Evolutionary conservation across 805 yeast species (phyloP).

Genomic region (Candida glaebosa): DNA sequence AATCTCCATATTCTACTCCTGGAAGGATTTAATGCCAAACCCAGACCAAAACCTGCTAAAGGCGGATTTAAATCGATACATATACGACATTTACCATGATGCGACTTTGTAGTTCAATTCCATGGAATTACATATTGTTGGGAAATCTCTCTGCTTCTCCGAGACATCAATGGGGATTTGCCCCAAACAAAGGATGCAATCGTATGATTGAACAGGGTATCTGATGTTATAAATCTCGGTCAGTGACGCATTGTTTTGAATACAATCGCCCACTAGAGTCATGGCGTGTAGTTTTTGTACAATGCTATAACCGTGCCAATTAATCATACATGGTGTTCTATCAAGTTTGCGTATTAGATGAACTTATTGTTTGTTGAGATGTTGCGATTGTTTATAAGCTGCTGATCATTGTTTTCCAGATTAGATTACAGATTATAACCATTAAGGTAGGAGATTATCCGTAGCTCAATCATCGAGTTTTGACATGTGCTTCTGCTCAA

Average conservation of each 20-base stretch:
- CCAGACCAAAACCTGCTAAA: background rate
- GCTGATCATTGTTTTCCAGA: background rate
- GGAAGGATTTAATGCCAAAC: background rate
- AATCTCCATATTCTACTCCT: too few relatives aligned
- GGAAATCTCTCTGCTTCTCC: background rate
- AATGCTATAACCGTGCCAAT: too few relatives aligned
- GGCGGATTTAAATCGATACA: background rate
- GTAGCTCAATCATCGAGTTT: background rate
- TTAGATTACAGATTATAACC: background rate
- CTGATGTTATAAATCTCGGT: background rate
- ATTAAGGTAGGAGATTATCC: background rate
- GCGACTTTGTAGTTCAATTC: background rate
- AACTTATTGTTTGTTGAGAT: background rate
- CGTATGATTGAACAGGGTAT: background rate
- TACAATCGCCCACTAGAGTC: too few relatives aligned
- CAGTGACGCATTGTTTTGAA: too few relatives aligned
- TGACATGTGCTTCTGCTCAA: background rate
- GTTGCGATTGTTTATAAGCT: background rate
- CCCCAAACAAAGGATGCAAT: background rate
- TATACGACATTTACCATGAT: background rate
- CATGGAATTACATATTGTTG: background rate
- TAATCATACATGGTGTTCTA: too few relatives aligned
- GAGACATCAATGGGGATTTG: background rate
- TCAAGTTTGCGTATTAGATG: slow-evolving; percentile 9
- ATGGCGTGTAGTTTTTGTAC: too few relatives aligned